Conservation (phyloP, 306 rosid species). For the Phaseolus lunatus region DNA sequence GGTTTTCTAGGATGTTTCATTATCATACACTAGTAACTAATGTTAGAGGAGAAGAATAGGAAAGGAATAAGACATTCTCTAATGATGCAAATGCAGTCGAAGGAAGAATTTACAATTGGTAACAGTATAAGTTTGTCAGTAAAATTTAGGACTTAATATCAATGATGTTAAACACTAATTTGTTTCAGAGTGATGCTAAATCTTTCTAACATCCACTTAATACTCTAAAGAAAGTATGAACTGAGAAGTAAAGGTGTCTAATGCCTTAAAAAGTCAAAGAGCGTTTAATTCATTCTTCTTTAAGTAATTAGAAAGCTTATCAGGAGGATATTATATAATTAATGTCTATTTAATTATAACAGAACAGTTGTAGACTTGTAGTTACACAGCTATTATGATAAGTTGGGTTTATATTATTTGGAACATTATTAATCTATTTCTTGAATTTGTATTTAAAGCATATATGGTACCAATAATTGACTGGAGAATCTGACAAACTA, state of each 20-base stretch:
- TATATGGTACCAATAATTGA: background rate
- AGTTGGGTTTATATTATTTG: background rate
- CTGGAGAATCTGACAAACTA: background rate
- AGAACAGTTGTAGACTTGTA: background rate
- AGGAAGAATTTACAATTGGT: background rate
- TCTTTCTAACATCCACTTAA: background rate
- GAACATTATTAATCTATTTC: conserved; percentile 5
- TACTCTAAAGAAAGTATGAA: background rate
- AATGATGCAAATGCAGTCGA: conserved; percentile 16
- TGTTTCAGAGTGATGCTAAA: background rate
- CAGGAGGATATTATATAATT: background rate
- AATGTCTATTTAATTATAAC: background rate
- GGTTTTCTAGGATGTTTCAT: conserved; percentile 7
- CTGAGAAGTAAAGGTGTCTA: background rate
- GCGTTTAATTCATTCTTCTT: background rate
- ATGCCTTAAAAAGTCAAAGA: background rate
- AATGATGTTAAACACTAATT: background rate
- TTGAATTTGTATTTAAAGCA: conserved; percentile 1
- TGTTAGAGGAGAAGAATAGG: background rate
- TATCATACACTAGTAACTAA: background rate
- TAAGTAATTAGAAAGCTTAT: background rate
- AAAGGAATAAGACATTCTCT: background rate
- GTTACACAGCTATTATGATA: background rate
- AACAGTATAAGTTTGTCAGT: background rate
- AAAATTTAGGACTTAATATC: background rate